Base-by-base conservation (phyloP, 2,329 filamentous ascomycete genomes). In the Lizonia empirigonia region DNA sequence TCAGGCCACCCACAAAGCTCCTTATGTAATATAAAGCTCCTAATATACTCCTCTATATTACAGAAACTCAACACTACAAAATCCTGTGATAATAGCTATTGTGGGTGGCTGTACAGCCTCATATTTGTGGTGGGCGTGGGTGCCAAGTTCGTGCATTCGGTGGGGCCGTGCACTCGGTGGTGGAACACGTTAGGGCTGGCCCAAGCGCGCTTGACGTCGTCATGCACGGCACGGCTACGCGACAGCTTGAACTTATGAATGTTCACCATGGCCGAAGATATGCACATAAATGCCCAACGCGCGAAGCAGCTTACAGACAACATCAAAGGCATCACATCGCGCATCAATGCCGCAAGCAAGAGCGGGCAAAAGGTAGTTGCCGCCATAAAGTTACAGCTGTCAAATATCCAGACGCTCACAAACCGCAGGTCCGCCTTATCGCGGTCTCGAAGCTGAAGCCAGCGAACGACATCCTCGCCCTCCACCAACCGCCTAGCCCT, bases 361-460 rank as follows among this genome's bases (percentile, higher is more conserved):
- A 45, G 57, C 38, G 53, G 53, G 16, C 67, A 60, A 47, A 64
- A 71, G 42, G 73, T 74, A 60, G 9, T 29, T 22, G 10, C 15
- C 32, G 8, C 24, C 13, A 19, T 15, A 12, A 36, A 20, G 13
- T 23, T 35, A 37, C 29, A 29, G 38, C 23, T 36, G n/a, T 40
- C 23, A 47, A 23, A 29, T 10, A 26, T 30, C 36, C 27, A 37
- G 6, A 33, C 23, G 20, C 44, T 37, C 15, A 40, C 37, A n/a
- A 19, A 30, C 18, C 8, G 39, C 61, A 90, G 86, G 83, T 93
- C 57, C 87, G 94, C 37, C 82, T 99, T 30, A 91, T 99, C 33
- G 93, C 94, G 22, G 94, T 99, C 40, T 97, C 92, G 32, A 99
- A 99, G 76, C 82, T 97, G 60, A 97, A 99, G 77, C 93, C 94